A percentile compares a stretch with the other conserved stretches of the same genome.
These are phyloP conservation scores for Ramaria sp. DNA, from an alignment of 768 basidiomycete genomes.

Conservation along the genomic window DNA sequence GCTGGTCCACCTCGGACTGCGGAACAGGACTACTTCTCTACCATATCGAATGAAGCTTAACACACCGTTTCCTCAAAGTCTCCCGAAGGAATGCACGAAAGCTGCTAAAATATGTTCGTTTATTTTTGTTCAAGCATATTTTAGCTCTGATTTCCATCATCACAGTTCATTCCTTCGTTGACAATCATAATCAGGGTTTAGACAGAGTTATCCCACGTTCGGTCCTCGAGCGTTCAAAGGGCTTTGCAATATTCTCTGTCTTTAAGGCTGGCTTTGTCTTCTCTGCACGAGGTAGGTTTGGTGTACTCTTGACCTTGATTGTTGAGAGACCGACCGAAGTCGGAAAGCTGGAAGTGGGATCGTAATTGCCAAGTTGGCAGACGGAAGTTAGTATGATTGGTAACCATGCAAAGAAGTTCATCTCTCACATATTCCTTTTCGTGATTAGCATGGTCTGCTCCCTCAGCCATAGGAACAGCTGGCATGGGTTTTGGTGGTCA, in stretches of 20 bases:
- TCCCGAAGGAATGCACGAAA: constrained; percentile 79
- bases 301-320: background rate
- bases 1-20: background rate
- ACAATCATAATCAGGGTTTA: constrained; percentile 68
- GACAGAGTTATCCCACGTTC: constrained; percentile 61
- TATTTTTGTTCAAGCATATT: constrained; percentile 7
- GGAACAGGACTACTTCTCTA: background rate
- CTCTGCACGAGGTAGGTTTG: constrained; percentile 38
- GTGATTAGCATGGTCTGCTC: constrained; percentile 76
- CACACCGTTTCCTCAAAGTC: constrained; percentile 40
- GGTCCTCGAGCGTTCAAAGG: constrained; percentile 46
- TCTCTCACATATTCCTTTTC: background rate
- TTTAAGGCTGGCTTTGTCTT: constrained; percentile 64
- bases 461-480: constrained; percentile 88
- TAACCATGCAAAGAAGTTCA: constrained; percentile 2
- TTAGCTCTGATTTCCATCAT: background rate
- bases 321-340: constrained; percentile 14
- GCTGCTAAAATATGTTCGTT: constrained; percentile 75
- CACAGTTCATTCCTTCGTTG: constrained; percentile 77
- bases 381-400: constrained; percentile 54
- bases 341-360: constrained; percentile 66
- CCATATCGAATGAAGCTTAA: constrained; percentile 34
- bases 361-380: constrained; percentile 72
- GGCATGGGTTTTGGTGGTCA: constrained; percentile 79
- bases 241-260: constrained; percentile 88